These are phyloP conservation scores for Naegleria fowleri DNA, from an alignment of 208 protist genomes.

Conservation along the genomic window DNA sequence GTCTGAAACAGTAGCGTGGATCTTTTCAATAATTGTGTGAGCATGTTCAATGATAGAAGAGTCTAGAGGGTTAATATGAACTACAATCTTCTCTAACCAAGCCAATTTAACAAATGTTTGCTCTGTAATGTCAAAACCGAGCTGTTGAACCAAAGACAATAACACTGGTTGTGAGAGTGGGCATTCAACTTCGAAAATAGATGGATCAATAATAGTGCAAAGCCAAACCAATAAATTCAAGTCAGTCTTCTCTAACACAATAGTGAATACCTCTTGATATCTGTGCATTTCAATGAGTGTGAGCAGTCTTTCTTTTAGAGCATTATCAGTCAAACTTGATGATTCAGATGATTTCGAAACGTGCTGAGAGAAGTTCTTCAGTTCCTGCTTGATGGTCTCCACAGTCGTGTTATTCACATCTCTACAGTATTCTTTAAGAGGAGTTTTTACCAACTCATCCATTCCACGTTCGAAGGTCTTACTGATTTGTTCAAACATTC, in stretches of 20 bases:
- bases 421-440: neutral
- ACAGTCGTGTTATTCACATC: neutral
- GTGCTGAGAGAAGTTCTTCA: neutral
- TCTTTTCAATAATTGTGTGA: neutral
- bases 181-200: neutral
- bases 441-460: neutral
- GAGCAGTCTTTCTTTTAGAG: neutral
- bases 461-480: neutral
- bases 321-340: neutral
- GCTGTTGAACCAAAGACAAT: neutral
- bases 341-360: neutral
- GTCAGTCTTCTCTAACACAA: neutral
- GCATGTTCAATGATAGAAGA: neutral
- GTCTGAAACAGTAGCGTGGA: neutral
- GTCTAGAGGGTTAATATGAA: neutral
- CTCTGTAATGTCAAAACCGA: neutral
- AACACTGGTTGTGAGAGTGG: neutral
- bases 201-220: neutral
- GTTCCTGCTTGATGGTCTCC: neutral
- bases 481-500: constrained; percentile 24
- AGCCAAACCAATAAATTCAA: neutral
- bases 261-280: neutral
- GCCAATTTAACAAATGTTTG: neutral
- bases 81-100: neutral
- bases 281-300: neutral